Evolutionary conservation across 495 filamentous ascomycete genomes (phyloP), one percentile per base, ranked within the genome.

Genomic region (Penicillium silybi): DNA sequence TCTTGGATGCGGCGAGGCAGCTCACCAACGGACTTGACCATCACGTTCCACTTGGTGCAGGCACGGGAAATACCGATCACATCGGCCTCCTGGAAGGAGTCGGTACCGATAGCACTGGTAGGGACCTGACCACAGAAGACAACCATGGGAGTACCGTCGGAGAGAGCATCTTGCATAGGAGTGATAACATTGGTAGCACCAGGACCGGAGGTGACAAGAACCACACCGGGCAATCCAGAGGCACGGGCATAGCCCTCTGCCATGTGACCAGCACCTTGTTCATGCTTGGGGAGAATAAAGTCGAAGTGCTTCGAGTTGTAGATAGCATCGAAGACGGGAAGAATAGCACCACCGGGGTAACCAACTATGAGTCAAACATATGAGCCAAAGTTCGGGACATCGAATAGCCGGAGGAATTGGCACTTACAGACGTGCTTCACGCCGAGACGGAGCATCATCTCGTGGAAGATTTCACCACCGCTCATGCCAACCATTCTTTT

Each of bases 401-500:
- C 17, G 49, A 20, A 27, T 46, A 41, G 9, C 25, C 42, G 26
- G 37, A 50, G 41, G 17, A 39, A 68, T 32, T 10, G 29, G 10
- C 61, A 88, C 86, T 68, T 75, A 90, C 88, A 95, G 62, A 97
- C 77, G 70, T 95, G 88, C 75, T 96, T 92, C 25, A 98, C 95
- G 54, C 76, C 82, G 54, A 92, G 90, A 63, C 93, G 77, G 37
- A 91, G 80, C 90, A 98, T 96, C 93, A 98, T 97, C 72, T 98
- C 92, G 63, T 98, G 91, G 77, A 98, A 96, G 54, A 98, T 97
- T 66, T 96, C 85, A 63, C 93, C 93, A 68, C 95, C 95, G 44
- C 80, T 95, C 77, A 90, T 88, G 27, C 95, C 95, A 65, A 97
- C 88, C 74, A 98, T 96, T 46, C 89, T 65, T 34, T 88, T 13